phyloP scores from a whole-genome alignment of 306 rosid species.

The Quercus gilva region DNA sequence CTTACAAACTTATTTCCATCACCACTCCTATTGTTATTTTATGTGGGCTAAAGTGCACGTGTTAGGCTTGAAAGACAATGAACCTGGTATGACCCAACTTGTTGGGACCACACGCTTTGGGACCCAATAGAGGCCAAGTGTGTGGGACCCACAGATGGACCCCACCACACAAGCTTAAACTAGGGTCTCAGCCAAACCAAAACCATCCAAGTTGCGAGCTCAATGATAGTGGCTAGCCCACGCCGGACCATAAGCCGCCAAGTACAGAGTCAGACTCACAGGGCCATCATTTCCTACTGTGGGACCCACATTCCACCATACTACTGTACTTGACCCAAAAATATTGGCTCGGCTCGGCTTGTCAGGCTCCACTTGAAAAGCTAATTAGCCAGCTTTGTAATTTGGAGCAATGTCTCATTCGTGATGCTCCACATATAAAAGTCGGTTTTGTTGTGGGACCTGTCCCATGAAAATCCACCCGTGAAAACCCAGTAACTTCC shows the following conservation, averaged over 20 bases:
- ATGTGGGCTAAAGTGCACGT: not conserved
- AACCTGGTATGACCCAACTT: not conserved
- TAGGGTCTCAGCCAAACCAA: not conserved
- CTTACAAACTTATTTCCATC: not conserved
- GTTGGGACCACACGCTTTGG: not conserved
- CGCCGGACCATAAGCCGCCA: slow-evolving; percentile 66
- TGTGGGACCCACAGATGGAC: too few relatives aligned
- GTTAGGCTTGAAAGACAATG: not conserved
- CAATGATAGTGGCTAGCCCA: slow-evolving; percentile 69
- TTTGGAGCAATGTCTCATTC: slow-evolving; percentile 26
- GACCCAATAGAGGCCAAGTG: not conserved
- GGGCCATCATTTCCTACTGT: slow-evolving; percentile 22
- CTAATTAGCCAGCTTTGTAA: slow-evolving; percentile 5
- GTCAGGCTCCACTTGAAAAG: not conserved
- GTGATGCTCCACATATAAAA: not conserved
- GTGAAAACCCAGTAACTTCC: not conserved
- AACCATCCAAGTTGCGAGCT: slow-evolving; percentile 34
- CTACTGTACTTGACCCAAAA: too few relatives aligned
- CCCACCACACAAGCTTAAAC: too few relatives aligned
- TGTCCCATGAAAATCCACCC: not conserved
- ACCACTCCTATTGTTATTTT: not conserved
- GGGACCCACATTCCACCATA: slow-evolving; percentile 53
- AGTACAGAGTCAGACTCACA: slow-evolving; percentile 15
- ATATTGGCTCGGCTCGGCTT: slow-evolving; percentile 15
- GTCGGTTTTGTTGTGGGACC: slow-evolving; percentile 7